Base-by-base conservation (phyloP, 2,329 filamentous ascomycete genomes). In the Cryphonectria parasitica region DNA sequence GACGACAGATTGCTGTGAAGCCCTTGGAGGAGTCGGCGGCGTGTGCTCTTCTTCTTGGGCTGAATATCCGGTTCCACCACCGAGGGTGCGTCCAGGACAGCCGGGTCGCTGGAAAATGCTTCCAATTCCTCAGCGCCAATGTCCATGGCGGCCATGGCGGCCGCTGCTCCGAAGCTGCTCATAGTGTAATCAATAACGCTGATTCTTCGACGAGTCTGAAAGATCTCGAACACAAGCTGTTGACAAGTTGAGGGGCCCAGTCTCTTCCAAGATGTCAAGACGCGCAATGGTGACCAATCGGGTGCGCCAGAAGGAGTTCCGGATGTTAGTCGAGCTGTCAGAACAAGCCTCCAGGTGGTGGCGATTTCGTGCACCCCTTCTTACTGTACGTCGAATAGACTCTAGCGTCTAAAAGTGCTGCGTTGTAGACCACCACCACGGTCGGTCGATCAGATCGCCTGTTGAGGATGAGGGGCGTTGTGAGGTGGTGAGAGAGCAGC, bases 1-100 rank as follows among this genome's bases (percentile, higher is more conserved):
- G 91, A 93, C 0, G 94, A 97, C 15, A 92, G 91, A 77, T 97
- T 95, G 70, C 93, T 90, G 73, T 95, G 91, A 64, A 97, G 86
- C 43, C 90, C 89, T 73, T 90, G 89, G 25, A 97, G 83, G 45
- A 97, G 81, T 71, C 90, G 89, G 75, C 90, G 89, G 63, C 92
- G 88, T 67, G 67, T 69, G 2, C 89, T 87, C 78, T 90, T 94
- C 69, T 88, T 83, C 80, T 91, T 93, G 36, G 83, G 84, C 3
- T 80, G 81, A 54, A 71, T 74, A 49, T 79, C 79, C 17, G 73
- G 71, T 61, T 75, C 76, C 71, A 72, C n/a, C n/a, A 72, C 60
- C 11, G 58, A 43, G 31, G 71, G 63, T 0, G 69, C 66, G n/a
- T 71, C 69, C 43, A 72, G 25, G 52, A 71, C 64, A n/a, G 71